Conservation (phyloP, 2,329 filamentous ascomycete genomes). For the Cephalotrichum gorgonifer region DNA sequence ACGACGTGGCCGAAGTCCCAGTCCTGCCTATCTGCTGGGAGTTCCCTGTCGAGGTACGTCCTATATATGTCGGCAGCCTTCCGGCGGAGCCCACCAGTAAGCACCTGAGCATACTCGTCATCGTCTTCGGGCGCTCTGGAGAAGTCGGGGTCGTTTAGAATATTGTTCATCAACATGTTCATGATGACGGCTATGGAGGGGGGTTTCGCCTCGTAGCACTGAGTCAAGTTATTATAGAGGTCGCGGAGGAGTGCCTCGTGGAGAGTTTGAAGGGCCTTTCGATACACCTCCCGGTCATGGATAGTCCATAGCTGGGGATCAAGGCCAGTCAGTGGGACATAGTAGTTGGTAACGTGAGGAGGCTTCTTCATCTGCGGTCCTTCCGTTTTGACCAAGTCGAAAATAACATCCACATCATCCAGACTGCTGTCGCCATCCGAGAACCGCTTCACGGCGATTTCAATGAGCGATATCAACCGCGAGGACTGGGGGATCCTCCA, state of each 20-base stretch:
- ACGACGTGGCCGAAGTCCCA: constrained; percentile 93
- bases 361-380: constrained; percentile 55
- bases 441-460: constrained; percentile 78
- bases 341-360: constrained; percentile 42
- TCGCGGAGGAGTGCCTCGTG: constrained; percentile 80
- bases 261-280: constrained; percentile 61
- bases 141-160: constrained; percentile 70
- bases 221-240: constrained; percentile 76
- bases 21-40: constrained; percentile 68
- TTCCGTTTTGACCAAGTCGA: constrained; percentile 70
- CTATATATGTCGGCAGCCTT: constrained; percentile 74
- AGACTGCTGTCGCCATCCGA: constrained; percentile 71
- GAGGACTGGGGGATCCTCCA: constrained; percentile 86
- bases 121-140: constrained; percentile 58
- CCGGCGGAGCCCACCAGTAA: constrained; percentile 61
- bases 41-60: constrained; percentile 64
- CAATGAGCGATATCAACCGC: constrained; percentile 69
- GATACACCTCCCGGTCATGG: constrained; percentile 60
- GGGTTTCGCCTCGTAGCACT: constrained; percentile 81
- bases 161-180: constrained; percentile 70
- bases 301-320: constrained; percentile 56
- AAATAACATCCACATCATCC: constrained; percentile 73
- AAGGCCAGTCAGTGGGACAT: constrained; percentile 41
- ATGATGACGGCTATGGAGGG: constrained; percentile 72
- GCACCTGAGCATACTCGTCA: constrained; percentile 59